Conservation (phyloP, 345 rosid species). For the Combretum micranthum region DNA sequence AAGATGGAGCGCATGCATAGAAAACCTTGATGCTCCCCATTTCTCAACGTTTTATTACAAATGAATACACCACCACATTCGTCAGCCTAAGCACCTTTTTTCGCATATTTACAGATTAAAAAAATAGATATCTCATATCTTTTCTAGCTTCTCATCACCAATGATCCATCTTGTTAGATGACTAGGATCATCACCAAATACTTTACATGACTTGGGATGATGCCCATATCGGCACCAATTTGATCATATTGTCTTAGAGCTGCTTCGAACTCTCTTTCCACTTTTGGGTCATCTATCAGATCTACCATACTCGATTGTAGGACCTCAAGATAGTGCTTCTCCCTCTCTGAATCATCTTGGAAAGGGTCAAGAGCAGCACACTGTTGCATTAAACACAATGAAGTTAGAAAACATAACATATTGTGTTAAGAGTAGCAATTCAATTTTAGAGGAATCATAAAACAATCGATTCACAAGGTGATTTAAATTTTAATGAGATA, state of each 20-base stretch:
- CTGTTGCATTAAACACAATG: slow-evolving; percentile 23
- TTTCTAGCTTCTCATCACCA: slow-evolving; percentile 47
- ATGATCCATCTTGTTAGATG: slow-evolving; percentile 59
- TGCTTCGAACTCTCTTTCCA: slow-evolving; percentile 69
- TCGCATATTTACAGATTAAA: too few species aligned
- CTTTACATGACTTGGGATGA: slow-evolving; percentile 49
- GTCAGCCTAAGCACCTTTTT: too few species aligned
- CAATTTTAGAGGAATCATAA: not conserved
- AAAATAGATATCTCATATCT: slow-evolving; percentile 12
- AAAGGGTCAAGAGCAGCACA: slow-evolving; percentile 76
- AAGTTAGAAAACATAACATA: not conserved
- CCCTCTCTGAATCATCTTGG: slow-evolving; percentile 51
- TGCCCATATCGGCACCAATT: slow-evolving; percentile 70
- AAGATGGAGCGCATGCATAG: too few species aligned
- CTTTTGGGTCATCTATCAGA: slow-evolving; percentile 43
- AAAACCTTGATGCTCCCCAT: too few species aligned
- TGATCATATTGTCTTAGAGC: slow-evolving; percentile 51
- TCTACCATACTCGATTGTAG: slow-evolving; percentile 45
- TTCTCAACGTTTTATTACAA: too few species aligned
- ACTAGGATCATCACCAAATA: slow-evolving; percentile 60
- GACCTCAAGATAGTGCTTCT: slow-evolving; percentile 53
- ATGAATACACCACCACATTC: too few species aligned
- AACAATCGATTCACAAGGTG: too few species aligned
- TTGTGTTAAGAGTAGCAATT: too few species aligned
- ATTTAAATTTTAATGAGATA: too few species aligned